phyloP scores from a whole-genome alignment of 305 asterid species.

The Rubia balearica region DNA sequence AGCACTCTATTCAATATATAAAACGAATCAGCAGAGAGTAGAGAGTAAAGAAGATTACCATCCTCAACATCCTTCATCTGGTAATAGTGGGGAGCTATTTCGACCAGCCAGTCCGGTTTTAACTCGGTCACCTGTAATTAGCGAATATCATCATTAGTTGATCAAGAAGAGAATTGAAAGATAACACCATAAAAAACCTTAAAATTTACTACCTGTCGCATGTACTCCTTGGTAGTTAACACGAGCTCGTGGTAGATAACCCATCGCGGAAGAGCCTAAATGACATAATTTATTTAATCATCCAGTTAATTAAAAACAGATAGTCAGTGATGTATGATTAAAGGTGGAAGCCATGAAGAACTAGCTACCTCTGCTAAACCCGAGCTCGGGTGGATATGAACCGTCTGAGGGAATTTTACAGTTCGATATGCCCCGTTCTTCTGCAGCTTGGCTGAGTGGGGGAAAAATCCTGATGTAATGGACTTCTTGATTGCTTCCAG shows the following conservation, averaged over 20 bases:
- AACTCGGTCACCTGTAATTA: slow-evolving; percentile 52
- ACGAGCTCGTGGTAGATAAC: slow-evolving; percentile 88
- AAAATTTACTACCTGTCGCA: slow-evolving; percentile 60
- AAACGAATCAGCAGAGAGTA: background rate
- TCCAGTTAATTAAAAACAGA: background rate
- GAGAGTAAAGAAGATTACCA: slow-evolving; percentile 35
- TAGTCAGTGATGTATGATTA: background rate
- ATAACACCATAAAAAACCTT: background rate
- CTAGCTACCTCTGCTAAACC: slow-evolving; percentile 49
- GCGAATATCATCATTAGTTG: background rate
- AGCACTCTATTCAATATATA: background rate
- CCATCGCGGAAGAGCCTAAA: slow-evolving; percentile 82
- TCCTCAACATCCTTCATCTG: slow-evolving; percentile 89
- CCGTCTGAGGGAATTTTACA: slow-evolving; percentile 74
- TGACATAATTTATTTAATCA: background rate
- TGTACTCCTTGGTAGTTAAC: slow-evolving; percentile 85
- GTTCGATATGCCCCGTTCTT: slow-evolving; percentile 77
- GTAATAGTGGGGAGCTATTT: slow-evolving; percentile 91
- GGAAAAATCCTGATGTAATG: slow-evolving; percentile 71
- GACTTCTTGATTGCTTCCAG: slow-evolving; percentile 70
- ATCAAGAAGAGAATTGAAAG: background rate
- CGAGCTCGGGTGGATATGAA: slow-evolving; percentile 87
- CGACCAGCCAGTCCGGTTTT: slow-evolving; percentile 90
- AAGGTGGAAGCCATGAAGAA: background rate
- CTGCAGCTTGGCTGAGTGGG: slow-evolving; percentile 77